Evolutionary conservation across 805 yeast species (phyloP).

Genomic region (Saccharomycopsis sp.): DNA sequence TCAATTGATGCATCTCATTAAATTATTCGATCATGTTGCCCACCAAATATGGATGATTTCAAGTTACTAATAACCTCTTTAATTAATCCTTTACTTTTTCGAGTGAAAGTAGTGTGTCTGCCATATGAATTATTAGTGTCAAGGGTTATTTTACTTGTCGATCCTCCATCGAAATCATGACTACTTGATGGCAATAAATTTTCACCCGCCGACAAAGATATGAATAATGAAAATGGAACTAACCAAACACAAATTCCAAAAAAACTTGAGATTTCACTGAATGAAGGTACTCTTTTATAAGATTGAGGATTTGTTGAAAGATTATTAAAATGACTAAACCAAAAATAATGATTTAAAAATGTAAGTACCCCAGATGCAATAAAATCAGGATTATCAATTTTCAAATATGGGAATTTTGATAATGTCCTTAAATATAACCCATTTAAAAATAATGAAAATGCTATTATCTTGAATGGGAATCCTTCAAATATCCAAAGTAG

Average conservation of each 20-base stretch:
- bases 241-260: conserved; percentile 93
- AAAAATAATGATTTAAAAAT: conserved; percentile 70
- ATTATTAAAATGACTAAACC: conserved; percentile 81
- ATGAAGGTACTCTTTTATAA: conserved; percentile 59
- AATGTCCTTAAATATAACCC: conserved; percentile 71
- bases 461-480: conserved; percentile 63
- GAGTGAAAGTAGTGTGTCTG: conserved; percentile 27
- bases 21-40: too few species aligned
- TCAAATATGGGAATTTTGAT: conserved; percentile 75
- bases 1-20: too few species aligned
- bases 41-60: conserved; percentile 33
- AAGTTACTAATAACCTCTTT: conserved; percentile 52
- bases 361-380: conserved; percentile 67
- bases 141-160: conserved; percentile 26
- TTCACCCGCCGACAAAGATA: conserved; percentile 87
- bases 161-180: conserved; percentile 27
- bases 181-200: conserved; percentile 60
- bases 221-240: conserved; percentile 86
- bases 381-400: conserved; percentile 64
- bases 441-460: conserved; percentile 67
- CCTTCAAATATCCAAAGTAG: conserved; percentile 67
- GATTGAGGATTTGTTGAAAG: conserved; percentile 55
- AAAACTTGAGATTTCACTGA: conserved; percentile 89
- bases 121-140: conserved; percentile 29
- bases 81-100: conserved; percentile 56